These are phyloP conservation scores for Ploettnerulaceae sp. DNA, from an alignment of 2,329 filamentous ascomycete genomes.

Conservation along the genomic window DNA sequence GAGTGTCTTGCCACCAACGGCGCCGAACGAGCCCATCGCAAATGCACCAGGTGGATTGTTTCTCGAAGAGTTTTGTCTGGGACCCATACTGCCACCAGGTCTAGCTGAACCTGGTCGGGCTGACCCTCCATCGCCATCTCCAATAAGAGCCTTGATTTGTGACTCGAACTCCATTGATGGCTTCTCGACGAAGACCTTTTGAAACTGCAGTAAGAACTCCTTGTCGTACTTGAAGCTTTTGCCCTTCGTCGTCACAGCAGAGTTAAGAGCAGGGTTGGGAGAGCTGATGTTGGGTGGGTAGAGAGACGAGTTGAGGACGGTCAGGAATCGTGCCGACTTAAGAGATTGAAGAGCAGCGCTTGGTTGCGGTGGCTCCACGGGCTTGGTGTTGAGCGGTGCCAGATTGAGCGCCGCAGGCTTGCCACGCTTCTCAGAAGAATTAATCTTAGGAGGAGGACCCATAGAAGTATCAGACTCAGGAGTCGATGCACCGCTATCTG, in stretches of 20 bases:
- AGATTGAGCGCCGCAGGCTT: conserved; percentile 90
- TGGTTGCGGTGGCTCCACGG: conserved; percentile 85
- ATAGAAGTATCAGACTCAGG: conserved; percentile 42
- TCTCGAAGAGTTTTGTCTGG: conserved; percentile 47
- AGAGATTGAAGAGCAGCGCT: conserved; percentile 91
- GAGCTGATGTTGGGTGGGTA: conserved; percentile 83
- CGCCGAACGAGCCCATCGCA: conserved; percentile 67
- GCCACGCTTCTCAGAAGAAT: conserved; percentile 56
- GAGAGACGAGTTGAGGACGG: conserved; percentile 69
- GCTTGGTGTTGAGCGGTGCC: conserved; percentile 72
- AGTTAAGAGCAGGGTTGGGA: conserved; percentile 87
- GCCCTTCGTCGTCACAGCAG: conserved; percentile 70
- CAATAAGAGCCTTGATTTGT: conserved; percentile 81
- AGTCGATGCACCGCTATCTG: conserved; percentile 39
- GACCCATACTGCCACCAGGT: conserved; percentile 46
- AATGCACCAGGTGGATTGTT: conserved; percentile 47
- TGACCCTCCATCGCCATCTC: conserved; percentile 64
- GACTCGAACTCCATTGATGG: conserved; percentile 89
- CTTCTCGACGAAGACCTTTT: conserved; percentile 93
- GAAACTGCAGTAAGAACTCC: conserved; percentile 93
- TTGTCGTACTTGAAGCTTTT: conserved; percentile 92
- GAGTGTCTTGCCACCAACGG: conserved; percentile 52
- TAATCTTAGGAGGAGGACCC: conserved; percentile 47
- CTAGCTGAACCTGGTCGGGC: conserved; percentile 58
- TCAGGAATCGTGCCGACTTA: conserved; percentile 84